Conservation (phyloP, 2,329 filamentous ascomycete genomes). For the Alternaria metachromatica region DNA sequence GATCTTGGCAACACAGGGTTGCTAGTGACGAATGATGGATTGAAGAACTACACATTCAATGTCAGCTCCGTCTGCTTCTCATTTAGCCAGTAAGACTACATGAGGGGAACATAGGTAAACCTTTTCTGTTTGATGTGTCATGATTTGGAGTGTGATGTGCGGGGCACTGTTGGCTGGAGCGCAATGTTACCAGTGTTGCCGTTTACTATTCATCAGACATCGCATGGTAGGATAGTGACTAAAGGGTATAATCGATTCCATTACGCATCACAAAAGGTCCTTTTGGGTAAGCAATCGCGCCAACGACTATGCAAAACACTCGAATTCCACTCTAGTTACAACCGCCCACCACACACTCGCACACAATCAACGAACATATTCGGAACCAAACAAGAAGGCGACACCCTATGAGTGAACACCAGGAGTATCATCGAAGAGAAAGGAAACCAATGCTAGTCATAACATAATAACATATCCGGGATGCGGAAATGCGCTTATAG, state of each 20-base stretch:
- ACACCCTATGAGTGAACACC: slow-evolving; percentile 1
- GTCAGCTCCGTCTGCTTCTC: neutral
- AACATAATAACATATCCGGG: slow-evolving; percentile 25
- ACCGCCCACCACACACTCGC: neutral
- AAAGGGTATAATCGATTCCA: neutral
- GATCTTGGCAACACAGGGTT: neutral
- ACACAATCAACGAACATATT: neutral
- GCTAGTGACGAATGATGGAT: neutral
- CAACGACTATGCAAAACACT: slow-evolving; percentile 3
- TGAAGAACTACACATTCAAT: neutral
- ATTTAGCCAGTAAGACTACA: neutral
- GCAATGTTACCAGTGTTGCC: neutral
- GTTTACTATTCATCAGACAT: neutral
- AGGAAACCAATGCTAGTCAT: slow-evolving; percentile 3
- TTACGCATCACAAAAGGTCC: slow-evolving; percentile 1
- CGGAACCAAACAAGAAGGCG: neutral
- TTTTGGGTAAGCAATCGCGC: neutral
- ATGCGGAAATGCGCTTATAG: slow-evolving; percentile 32
- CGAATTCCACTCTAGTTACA: slow-evolving; percentile 2
- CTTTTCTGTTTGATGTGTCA: neutral
- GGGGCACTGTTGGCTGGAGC: neutral
- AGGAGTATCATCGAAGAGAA: slow-evolving; percentile 1
- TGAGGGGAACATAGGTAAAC: neutral
- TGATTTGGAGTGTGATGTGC: neutral
- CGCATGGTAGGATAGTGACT: neutral